Base-by-base conservation (phyloP, 2,329 filamentous ascomycete species). In the Zarea fungicola region DNA sequence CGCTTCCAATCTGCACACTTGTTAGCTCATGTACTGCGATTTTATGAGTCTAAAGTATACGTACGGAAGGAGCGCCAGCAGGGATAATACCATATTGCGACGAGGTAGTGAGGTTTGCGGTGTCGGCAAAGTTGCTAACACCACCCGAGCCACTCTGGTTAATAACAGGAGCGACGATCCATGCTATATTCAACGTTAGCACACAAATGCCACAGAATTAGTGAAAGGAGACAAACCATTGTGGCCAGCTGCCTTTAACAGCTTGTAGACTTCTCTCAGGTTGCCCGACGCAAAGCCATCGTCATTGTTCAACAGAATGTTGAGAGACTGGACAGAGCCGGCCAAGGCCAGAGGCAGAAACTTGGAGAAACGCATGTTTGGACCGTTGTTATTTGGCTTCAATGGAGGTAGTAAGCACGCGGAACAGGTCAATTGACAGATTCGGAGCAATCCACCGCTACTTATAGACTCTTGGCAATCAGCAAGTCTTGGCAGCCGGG, bases 1-100 rank as follows among this genome's bases (percentile, higher is more conserved):
- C 76, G 14, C 63, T 66, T 39, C 79, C 78, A 19, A 63, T 51
- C 60, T 63, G 43, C 18, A 14, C 28, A n/a, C n/a, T 6, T 13
- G 29, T 48, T 25, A 43, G 41, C 25, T 8, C 19, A 9, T 22
- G 36, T 10, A 7, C 28, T 8, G 21, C 6, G 18, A 10, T 22
- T 2, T 3, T 39, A 6, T 18, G 16, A n/a, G n/a, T n/a, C n/a
- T 44, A 10, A 29, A 14, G 10, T 40, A 22, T 22, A 42, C 54
- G 32, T 53, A 62, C 60, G 11, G 60, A 63, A 1, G 62, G 60
- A 6, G 56, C 60, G 19, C 60, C 61, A 3, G 54, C 55, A 3
- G 60, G 60, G 10, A 64, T 60, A 14, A 64, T 42, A 16, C 62
- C 55, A 13, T 63, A 64, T 14, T 58, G 54, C 7, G 60, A 54